Base-by-base conservation (phyloP, 2,329 filamentous ascomycete genomes). In the Aspergillus sp. region DNA sequence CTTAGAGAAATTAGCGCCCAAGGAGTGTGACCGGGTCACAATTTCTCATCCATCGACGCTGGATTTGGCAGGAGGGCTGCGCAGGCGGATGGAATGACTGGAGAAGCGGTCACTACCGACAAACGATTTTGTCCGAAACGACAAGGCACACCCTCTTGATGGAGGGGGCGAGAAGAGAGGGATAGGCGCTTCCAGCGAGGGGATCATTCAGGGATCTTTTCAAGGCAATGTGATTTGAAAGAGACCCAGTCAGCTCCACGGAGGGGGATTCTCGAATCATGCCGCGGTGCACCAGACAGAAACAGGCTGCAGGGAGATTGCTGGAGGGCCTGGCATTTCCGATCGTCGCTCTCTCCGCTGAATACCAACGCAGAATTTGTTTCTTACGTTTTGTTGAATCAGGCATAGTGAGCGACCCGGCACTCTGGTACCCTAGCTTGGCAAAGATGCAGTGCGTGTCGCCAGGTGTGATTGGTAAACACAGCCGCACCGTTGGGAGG, bases 371-470 rank as follows among this genome's bases (percentile, higher is more conserved):
- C 54, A 60, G 48, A 56, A 63, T 57, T 54, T 53, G 52, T 55
- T 59, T 62, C 49, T 50, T 60, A 40, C 53, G 56, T 49, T 19
- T 52, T 43, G 23, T 60, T 61, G 35, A 59, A 65, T 61, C 41
- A 57, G 65, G 68, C 59, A 66, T 70, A 70, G 69, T 58, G 40
- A 59, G 53, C 11, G 66, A 62, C 70, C 73, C 71, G 68, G 66
- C 63, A 64, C 56, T 68, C 55, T 73, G 73, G 72, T 63, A 67
- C 52, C 57, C 63, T 63, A 62, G 63, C 66, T 70, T 71, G 69
- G 68, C 68, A 63, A 71, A 62, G 52, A 60, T 64, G 67, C 71
- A 69, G 70, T 71, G 68, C 68, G 67, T 66, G 62, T 69, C 62
- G 59, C 64, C 60, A 59, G 48, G 52, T 63, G 57, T 62, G 66